Base-by-base conservation (phyloP, 129 eudicot species). In the Scalesia atractyloides region DNA sequence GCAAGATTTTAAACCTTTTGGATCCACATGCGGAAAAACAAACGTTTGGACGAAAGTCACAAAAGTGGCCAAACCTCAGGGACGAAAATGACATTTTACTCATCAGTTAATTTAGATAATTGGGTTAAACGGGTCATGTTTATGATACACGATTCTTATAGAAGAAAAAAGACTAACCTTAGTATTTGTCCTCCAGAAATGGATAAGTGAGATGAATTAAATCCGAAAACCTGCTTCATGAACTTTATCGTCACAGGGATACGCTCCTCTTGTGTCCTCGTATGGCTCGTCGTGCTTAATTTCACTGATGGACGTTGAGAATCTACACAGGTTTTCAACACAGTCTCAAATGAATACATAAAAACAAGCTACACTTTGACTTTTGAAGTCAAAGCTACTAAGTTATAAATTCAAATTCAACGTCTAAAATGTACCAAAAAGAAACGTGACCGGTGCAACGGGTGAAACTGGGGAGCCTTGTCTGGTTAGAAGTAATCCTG, bases 161-260 rank as follows among this genome's bases (percentile, higher is more conserved):
- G 63, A 22, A 57, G 44, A 74, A 37, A 24, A 52, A 80, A 54
- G 57, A 66, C 82, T 77, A 43, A 88, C 98, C 87, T 76, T 64
- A 79, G 84, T 64, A 87, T 26, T 26, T 56, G 64, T 22, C 98
- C 98, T 76, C 98, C 96, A 4, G 86, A 73, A 51, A 89, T 66
- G 9, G 86, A 84, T 46, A 93, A n/a, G 12, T 82, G 92, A 75
- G 97, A 83, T 24, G 92, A 87, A 74, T 90, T 87, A 76, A 93
- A 93, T 10, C 82, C 92, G 50, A 93, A 93, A 18, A 93, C 98
- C 18, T 97, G 97, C 82, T 93, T 90, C 79, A 79, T 34, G 83
- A 93, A 93, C 80, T 81, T 93, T 75, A 93, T 82, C 73, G 74
- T 52, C 33, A 90, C 78, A 10, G 85, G 79, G 36, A 93, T 81